phyloP scores from a whole-genome alignment of 176 grass and related monocot genomes.

The Hsuehochloa calcarea region DNA sequence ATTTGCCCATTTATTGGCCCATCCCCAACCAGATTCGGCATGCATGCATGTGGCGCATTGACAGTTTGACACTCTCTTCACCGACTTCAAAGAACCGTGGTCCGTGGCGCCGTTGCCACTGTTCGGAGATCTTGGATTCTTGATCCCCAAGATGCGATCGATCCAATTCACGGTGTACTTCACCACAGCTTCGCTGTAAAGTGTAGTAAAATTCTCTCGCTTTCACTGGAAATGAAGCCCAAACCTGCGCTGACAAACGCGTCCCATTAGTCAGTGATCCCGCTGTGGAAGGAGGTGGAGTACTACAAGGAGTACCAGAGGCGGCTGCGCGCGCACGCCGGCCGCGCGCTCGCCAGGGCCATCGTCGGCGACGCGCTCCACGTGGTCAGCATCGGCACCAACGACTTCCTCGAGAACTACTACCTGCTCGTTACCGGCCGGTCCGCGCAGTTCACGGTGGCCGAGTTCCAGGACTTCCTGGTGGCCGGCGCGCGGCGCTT shows the following conservation, averaged over 20 bases:
- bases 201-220: too few relatives aligned
- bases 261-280: constrained; percentile 53
- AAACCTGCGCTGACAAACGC: background rate
- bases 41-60: background rate
- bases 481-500: constrained; percentile 33
- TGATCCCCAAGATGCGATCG: too few relatives aligned
- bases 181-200: too few relatives aligned
- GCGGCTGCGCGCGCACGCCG: constrained; percentile 31
- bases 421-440: constrained; percentile 36
- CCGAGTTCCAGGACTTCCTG: constrained; percentile 50
- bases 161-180: too few relatives aligned
- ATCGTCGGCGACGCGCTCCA: constrained; percentile 55
- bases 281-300: constrained; percentile 66
- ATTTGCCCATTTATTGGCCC: too few relatives aligned
- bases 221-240: background rate
- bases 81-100: background rate
- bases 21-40: too few relatives aligned
- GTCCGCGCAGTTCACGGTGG: constrained; percentile 40
- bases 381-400: constrained; percentile 72
- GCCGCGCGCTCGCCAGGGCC: constrained; percentile 11
- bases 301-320: constrained; percentile 69
- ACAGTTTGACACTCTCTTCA: background rate
- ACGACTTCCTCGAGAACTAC: constrained; percentile 82
- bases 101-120: background rate
- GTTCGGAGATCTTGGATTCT: background rate